Evolutionary conservation across 805 yeast genomes (phyloP).

Genomic region (Wickerhamiella hasegawae): DNA sequence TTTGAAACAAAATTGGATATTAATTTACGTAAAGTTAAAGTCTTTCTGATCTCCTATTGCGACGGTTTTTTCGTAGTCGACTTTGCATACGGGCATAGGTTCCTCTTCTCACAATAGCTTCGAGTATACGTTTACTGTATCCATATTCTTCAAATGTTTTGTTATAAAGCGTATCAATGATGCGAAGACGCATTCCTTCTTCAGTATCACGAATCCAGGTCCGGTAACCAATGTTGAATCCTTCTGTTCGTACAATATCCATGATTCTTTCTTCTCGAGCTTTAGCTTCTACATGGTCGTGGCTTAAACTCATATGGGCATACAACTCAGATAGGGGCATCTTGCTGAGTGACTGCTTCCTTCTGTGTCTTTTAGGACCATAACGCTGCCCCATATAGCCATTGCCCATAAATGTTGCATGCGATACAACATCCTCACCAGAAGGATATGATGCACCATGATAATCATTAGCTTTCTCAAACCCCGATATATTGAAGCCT

Average conservation of each 20-base stretch:
- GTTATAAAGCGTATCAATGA: conserved; percentile 33
- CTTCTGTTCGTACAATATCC: conserved; percentile 30
- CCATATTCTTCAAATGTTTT: conserved; percentile 35
- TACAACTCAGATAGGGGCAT: conserved; percentile 25
- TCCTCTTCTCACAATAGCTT: conserved; percentile 65
- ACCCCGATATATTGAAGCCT: too few species aligned
- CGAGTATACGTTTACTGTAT: conserved; percentile 39
- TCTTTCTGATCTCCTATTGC: conserved; percentile 2
- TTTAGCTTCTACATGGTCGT: conserved; percentile 24
- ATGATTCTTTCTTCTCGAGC: conserved; percentile 24
- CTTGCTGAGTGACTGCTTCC: conserved; percentile 22
- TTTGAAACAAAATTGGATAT: neutral
- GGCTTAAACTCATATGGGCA: conserved; percentile 23
- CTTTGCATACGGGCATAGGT: conserved; percentile 32
- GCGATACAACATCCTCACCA: too few species aligned
- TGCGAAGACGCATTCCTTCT: conserved; percentile 30
- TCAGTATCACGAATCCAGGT: conserved; percentile 79
- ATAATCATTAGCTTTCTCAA: too few species aligned
- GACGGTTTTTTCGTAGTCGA: conserved; percentile 10
- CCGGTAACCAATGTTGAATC: conserved; percentile 57
- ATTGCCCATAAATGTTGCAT: too few species aligned
- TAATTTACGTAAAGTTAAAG: neutral
- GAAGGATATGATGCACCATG: too few species aligned
- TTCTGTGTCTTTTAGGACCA: neutral
- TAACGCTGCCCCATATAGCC: too few species aligned